Evolutionary conservation across 805 yeast species (phyloP).

Genomic region (Candida maesae): DNA sequence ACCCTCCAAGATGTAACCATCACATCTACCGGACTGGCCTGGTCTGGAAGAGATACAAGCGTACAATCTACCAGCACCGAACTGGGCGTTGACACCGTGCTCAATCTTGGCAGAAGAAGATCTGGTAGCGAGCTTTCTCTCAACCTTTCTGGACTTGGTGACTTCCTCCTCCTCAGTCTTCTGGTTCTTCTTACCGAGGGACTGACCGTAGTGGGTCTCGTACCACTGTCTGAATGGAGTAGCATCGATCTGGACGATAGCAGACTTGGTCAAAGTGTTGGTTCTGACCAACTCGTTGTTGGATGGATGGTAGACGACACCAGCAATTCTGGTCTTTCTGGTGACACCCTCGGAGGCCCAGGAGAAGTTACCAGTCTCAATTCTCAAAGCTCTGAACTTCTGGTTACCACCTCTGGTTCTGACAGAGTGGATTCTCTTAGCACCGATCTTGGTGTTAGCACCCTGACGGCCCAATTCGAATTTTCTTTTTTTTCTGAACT

Average conservation of each 20-base stretch:
- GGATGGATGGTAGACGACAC: constrained; percentile 98
- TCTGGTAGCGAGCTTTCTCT: constrained; percentile 93
- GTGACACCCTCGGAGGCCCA: constrained; percentile 99
- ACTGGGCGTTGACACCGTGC: constrained; percentile 90
- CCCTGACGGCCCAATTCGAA: constrained; percentile 99
- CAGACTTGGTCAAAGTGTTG: constrained; percentile 98
- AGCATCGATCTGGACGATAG: constrained; percentile 99
- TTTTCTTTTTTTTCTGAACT: constrained; percentile 99
- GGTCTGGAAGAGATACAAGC: constrained; percentile 99
- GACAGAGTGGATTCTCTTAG: constrained; percentile 98
- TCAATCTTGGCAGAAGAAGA: constrained; percentile 81
- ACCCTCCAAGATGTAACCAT: constrained; percentile 99
- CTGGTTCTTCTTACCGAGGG: constrained; percentile 82
- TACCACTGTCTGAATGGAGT: constrained; percentile 99
- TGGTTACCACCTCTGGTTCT: constrained; percentile 99
- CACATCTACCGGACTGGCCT: constrained; percentile 99
- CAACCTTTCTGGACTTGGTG: constrained; percentile 71
- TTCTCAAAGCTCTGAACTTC: constrained; percentile 99
- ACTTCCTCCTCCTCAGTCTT: constrained; percentile 53
- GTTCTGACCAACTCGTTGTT: constrained; percentile 99
- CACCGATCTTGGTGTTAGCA: constrained; percentile 98
- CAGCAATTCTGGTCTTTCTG: constrained; percentile 98
- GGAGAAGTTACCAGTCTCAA: constrained; percentile 98
- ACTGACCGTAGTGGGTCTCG: constrained; percentile 96
- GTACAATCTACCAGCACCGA: constrained; percentile 98